Conservation (phyloP, 257 asterid genomes). For the Plantago elongata region DNA sequence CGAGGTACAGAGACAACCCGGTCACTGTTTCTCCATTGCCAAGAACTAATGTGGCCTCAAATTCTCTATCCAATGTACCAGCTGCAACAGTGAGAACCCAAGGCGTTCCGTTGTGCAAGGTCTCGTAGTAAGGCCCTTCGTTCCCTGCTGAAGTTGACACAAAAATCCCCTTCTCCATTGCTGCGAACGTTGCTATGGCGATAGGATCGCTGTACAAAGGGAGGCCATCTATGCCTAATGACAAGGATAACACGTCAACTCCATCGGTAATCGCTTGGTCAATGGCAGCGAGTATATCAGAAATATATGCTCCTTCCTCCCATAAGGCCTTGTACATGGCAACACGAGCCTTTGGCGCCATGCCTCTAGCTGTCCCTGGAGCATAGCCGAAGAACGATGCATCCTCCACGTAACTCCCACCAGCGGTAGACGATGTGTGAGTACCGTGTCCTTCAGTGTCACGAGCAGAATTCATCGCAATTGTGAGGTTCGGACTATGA, state of each 20-base stretch:
- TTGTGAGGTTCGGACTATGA: conserved; percentile 33
- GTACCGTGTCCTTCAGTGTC: conserved; percentile 51
- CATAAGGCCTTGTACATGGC: conserved; percentile 50
- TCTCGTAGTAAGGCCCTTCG: conserved; percentile 20
- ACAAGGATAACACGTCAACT: conserved; percentile 42
- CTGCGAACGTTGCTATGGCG: conserved; percentile 11
- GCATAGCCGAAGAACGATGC: conserved; percentile 52
- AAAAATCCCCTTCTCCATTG: conserved; percentile 11
- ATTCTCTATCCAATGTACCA: conserved; percentile 42
- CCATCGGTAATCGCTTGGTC: conserved; percentile 45
- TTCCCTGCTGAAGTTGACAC: conserved; percentile 10
- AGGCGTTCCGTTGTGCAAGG: conserved; percentile 47
- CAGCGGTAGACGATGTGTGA: conserved; percentile 52
- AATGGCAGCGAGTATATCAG: conserved; percentile 52
- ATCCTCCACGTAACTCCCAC: conserved; percentile 37
- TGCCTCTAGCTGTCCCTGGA: conserved; percentile 36
- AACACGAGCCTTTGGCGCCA: conserved; percentile 46
- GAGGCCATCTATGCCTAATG: conserved; percentile 26
- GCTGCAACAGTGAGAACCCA: conserved; percentile 59
- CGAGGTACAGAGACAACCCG: conserved; percentile 42
- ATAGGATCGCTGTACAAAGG: conserved; percentile 4
- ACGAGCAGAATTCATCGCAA: conserved; percentile 40
- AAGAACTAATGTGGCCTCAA: conserved; percentile 28
- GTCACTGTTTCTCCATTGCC: conserved; percentile 36
- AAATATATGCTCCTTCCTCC: conserved; percentile 38